A percentile compares a stretch with the other conserved stretches of the same genome.
Conservation (phyloP, 352 stramenopile species). For the Globisporangium splendens region DNA sequence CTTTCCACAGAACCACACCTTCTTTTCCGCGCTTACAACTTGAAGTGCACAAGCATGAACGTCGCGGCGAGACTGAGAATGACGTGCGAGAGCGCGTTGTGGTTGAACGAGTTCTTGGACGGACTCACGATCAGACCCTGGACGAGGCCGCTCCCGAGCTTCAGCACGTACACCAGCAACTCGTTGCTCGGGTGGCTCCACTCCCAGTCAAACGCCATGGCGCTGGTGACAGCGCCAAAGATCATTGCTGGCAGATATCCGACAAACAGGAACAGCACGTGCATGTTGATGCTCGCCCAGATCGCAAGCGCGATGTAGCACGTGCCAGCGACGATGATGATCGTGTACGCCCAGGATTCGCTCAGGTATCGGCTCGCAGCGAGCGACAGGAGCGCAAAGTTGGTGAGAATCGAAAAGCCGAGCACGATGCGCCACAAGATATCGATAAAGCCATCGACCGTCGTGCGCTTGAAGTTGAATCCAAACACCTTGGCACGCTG, state of each 20-base stretch:
- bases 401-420: slow-evolving; percentile 76
- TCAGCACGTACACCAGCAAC: slow-evolving; percentile 78
- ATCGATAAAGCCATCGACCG: slow-evolving; percentile 72
- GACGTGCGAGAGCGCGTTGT: slow-evolving; percentile 86
- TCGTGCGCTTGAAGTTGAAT: slow-evolving; percentile 58
- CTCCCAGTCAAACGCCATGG: slow-evolving; percentile 77
- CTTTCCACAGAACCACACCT: slow-evolving; percentile 1
- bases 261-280: slow-evolving; percentile 76
- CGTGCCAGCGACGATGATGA: slow-evolving; percentile 62
- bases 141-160: slow-evolving; percentile 73
- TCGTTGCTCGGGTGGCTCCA: slow-evolving; percentile 80
- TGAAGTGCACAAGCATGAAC: slow-evolving; percentile 82
- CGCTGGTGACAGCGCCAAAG: slow-evolving; percentile 69
- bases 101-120: slow-evolving; percentile 85
- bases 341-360: slow-evolving; percentile 69
- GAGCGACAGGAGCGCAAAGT: slow-evolving; percentile 80
- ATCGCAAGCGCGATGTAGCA: slow-evolving; percentile 70
- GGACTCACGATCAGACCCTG: slow-evolving; percentile 80
- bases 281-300: slow-evolving; percentile 83
- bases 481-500: slow-evolving; percentile 74
- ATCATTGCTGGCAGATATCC: slow-evolving; percentile 81
- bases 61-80: slow-evolving; percentile 79
- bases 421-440: slow-evolving; percentile 80
- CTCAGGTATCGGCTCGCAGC: slow-evolving; percentile 72
- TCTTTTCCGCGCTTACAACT: slow-evolving; percentile 33